Evolutionary conservation across 2,329 filamentous ascomycete species (phyloP), one percentile per base, ranked within the genome.

Genomic region (Trichophyton schoenleinii): DNA sequence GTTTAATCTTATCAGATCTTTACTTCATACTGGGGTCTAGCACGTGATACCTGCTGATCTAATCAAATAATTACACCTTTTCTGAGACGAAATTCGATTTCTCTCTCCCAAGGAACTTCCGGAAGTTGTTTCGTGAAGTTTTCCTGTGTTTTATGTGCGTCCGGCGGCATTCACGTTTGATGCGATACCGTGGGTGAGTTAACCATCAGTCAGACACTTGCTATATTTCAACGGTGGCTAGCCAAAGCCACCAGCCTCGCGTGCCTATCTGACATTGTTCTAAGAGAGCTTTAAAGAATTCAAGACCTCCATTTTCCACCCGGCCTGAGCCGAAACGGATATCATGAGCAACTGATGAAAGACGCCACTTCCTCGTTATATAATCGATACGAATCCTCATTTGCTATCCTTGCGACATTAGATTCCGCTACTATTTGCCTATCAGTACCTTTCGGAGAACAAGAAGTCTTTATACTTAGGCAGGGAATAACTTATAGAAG

Each of bases 161-260:
- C 52, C 4, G 18, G 52, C n/a, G 36, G 34, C 52, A n/a, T 36
- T 55, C 18, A 36, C 11, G 13, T 55, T 4, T 28, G 6, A 18
- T 18, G 13, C 28, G 11, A 15, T 15, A 55, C 11, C 5, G 22
- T 11, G 22, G 46, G 20, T 52, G 25, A 52, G 46, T 15, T 52
- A 28, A 20, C 13, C 9, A 8, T 20, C 38, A 28, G 8, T 3
- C 13, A 18, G 22, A 13, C 20, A 2, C 63, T 44, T 20, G 55
- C 60, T 25, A 59, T 60, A 71, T 34, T 55, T 79, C 22, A 77
- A 75, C 79, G 64, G 74, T 4, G 25, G 6, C 20, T 28, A 15
- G 46, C 34, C 11, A 25, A 52, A 28, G 31, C 11, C 34, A 48
- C 44, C 7, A 11, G n/a, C 20, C 44, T 20, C 9, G 13, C 7